phyloP scores from a whole-genome alignment of 495 filamentous ascomycete species.

The Aspergillus egyptiacus region DNA sequence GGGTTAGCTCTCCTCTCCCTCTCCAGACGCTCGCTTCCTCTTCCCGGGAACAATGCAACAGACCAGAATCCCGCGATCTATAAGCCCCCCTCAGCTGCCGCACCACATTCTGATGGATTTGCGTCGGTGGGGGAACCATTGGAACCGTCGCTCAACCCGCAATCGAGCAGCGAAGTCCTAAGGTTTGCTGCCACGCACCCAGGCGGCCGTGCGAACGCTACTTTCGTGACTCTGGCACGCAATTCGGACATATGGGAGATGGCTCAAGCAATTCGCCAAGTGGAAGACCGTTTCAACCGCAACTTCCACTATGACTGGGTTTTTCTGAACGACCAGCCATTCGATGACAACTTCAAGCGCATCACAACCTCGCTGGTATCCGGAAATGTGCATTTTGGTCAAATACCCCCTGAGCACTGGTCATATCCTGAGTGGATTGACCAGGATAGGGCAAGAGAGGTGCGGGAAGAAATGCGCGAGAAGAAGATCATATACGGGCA shows the following conservation, averaged over 20 bases:
- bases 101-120: conserved; percentile 4
- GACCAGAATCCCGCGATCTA: conserved; percentile 14
- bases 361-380: conserved; percentile 85
- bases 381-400: conserved; percentile 81
- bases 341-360: conserved; percentile 87
- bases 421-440: conserved; percentile 84
- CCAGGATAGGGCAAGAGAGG: conserved; percentile 72
- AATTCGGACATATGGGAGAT: conserved; percentile 97
- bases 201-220: conserved; percentile 81
- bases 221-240: conserved; percentile 90
- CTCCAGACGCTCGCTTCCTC: conserved; percentile 59
- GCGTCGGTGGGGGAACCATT: conserved; percentile 14
- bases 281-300: conserved; percentile 96
- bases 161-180: conserved; percentile 22
- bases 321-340: conserved; percentile 92
- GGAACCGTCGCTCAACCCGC: not conserved
- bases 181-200: conserved; percentile 42
- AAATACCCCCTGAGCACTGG: conserved; percentile 82
- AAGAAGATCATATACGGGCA: conserved; percentile 93
- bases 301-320: conserved; percentile 99
- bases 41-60: conserved; percentile 29
- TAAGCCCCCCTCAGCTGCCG: conserved; percentile 19
- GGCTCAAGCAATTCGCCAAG: conserved; percentile 83
- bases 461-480: conserved; percentile 76
- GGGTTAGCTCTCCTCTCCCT: conserved; percentile 70